Evolutionary conservation across 805 yeast species (phyloP), one percentile per base, ranked within the genome.

Genomic region (Teunomyces pallodes): DNA sequence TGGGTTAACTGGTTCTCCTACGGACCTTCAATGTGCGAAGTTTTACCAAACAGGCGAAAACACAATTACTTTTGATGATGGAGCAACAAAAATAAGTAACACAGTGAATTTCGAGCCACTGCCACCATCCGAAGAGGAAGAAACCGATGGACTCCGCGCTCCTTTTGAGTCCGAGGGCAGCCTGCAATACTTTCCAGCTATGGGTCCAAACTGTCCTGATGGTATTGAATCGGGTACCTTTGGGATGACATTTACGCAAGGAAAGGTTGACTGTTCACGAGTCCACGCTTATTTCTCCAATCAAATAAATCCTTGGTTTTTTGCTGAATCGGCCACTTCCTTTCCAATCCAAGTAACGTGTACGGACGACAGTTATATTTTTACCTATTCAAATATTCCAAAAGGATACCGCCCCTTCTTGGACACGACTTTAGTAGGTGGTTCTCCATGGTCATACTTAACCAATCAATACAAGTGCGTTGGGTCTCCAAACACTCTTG

Each of bases 401-500:
- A 62, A 65, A 4, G 69, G 68, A 3, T 61, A 51, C 47, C 49
- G 62, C 20, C 61, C 62, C 9, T 61, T 62, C 17, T 38, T 29
- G 38, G 48, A 7, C 31, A 30, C 9, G 13, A 38, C 4, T 7
- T 13, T 17, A 28, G 10, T 12, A 8, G 46, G 32, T 47, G 42
- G 38, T 13, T 45, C 46, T 9, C 40, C 8, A 9, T 13, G 16
- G 17, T 17, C 24, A 10, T 14, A 28, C 10, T 33, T 4, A 5
- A 12, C 33, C 36, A 2, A 28, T 20, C 13, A 47, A n/a, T 45
- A n/a, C 24, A 7, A 13, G 9, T 35, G 9, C 16, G 14, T 14
- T 26, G 35, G 5, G 9, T 33, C 33, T 30, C 42, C 27, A 29
- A 33, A 27, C 14, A 33, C n/a, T 42, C n/a, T n/a, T 7, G 20